These are phyloP conservation scores for Colletotrichum godetiae DNA, from an alignment of 2,329 filamentous ascomycete species.

Conservation along the genomic window DNA sequence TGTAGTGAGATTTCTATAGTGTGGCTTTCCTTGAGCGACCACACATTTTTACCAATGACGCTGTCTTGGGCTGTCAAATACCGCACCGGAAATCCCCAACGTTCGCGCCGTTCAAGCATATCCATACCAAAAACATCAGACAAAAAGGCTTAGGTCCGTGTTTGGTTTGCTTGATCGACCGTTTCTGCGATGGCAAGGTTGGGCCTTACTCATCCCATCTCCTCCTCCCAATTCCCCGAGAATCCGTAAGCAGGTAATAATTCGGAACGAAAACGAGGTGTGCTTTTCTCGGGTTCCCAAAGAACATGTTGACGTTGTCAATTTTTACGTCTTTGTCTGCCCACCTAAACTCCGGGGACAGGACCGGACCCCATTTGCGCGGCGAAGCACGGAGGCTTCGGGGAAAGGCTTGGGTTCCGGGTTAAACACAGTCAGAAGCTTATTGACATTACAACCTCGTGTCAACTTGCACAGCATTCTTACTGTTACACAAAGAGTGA, in stretches of 20 bases:
- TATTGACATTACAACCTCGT: neutral
- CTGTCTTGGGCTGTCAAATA: neutral
- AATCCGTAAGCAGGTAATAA: neutral
- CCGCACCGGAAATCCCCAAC: neutral
- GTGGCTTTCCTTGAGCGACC: neutral
- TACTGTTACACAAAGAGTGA: neutral
- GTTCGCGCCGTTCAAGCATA: neutral
- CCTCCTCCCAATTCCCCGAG: neutral
- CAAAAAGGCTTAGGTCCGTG: neutral
- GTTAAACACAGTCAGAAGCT: neutral
- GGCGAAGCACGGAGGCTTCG: slow-evolving; percentile 1
- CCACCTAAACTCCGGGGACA: neutral
- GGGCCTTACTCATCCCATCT: neutral
- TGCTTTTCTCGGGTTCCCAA: neutral
- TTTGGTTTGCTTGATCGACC: neutral
- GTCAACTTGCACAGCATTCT: neutral
- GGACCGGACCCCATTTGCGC: neutral
- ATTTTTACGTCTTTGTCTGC: neutral
- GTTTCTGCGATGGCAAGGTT: neutral
- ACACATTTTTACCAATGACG: neutral
- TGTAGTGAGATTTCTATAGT: neutral
- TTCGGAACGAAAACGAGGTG: neutral
- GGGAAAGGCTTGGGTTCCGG: neutral
- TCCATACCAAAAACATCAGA: neutral
- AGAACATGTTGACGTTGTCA: neutral